Conservation (phyloP, 2,329 filamentous ascomycete species). For the Colletotrichum sp. region DNA sequence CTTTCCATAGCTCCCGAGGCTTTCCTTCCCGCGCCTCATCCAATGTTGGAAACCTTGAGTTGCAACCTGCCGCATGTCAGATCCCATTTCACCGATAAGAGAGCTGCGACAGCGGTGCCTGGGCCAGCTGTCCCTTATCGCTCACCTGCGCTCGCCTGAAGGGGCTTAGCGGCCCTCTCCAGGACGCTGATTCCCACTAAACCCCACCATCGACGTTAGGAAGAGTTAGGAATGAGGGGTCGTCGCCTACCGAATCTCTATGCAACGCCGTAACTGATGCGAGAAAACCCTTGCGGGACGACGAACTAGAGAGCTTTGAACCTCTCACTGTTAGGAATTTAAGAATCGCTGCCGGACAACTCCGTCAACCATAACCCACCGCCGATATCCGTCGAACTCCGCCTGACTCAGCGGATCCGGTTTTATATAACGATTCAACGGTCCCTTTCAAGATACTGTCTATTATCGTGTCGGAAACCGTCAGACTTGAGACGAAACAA, state of each 20-base stretch:
- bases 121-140: not conserved
- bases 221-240: slow-evolving; percentile 1
- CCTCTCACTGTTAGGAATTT: not conserved
- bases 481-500: not conserved
- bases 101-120: not conserved
- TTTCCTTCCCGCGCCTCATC: slow-evolving; percentile 1
- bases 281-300: not conserved
- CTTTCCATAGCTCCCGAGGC: not conserved
- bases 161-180: slow-evolving; percentile 6
- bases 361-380: slow-evolving; percentile 8
- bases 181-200: not conserved
- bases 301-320: not conserved
- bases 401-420: slow-evolving; percentile 3
- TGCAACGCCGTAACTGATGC: not conserved
- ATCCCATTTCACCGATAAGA: not conserved
- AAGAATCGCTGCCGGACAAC: not conserved
- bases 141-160: not conserved
- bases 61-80: slow-evolving; percentile 12
- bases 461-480: not conserved
- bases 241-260: not conserved
- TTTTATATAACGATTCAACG: not conserved
- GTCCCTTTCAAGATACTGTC: not conserved
- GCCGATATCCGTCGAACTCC: slow-evolving; percentile 9
- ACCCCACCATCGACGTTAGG: slow-evolving; percentile 11
- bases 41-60: slow-evolving; percentile 1